These are phyloP conservation scores for Malus hybrid DNA, from an alignment of 331 rosid species.

Conservation along the genomic window DNA sequence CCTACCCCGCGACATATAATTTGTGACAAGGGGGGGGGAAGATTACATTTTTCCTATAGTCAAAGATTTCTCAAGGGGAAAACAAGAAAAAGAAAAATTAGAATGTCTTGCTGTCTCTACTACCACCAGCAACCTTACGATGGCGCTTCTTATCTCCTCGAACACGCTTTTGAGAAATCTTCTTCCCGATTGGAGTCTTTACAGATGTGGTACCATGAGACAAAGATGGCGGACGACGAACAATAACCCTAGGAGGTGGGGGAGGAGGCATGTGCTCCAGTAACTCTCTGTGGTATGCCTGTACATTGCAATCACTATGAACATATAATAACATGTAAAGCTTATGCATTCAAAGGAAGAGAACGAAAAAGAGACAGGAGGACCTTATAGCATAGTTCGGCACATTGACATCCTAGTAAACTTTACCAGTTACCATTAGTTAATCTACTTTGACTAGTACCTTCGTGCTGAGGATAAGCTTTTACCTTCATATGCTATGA, in stretches of 20 bases:
- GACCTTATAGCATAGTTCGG: background rate
- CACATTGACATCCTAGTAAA: background rate
- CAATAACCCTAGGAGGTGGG: conserved; percentile 2
- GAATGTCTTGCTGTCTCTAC: conserved; percentile 24
- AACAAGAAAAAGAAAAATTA: conserved; percentile 11
- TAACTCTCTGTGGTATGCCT: conserved; percentile 35
- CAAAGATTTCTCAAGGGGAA: conserved; percentile 3
- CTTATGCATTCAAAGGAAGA: background rate
- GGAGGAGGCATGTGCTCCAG: conserved; percentile 59
- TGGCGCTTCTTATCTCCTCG: conserved; percentile 55
- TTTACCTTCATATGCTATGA: background rate
- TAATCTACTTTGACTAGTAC: too few species aligned
- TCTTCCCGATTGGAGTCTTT: conserved; percentile 34
- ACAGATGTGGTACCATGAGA: conserved; percentile 3
- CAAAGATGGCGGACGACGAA: conserved; percentile 24
- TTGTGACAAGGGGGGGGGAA: conserved; percentile 28
- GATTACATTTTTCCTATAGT: conserved; percentile 32
- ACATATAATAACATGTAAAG: background rate
- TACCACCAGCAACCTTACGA: conserved; percentile 41
- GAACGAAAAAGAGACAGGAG: background rate
- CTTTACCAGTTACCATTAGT: too few species aligned
- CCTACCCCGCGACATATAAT: conserved; percentile 31
- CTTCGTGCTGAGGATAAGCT: too few species aligned
- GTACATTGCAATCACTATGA: conserved; percentile 3
- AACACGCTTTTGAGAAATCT: conserved; percentile 31